Percentiles rank a stretch among this genome's conserved stretches.
Conservation (phyloP, 768 basidiomycete genomes). For the Serendipita sp. region DNA sequence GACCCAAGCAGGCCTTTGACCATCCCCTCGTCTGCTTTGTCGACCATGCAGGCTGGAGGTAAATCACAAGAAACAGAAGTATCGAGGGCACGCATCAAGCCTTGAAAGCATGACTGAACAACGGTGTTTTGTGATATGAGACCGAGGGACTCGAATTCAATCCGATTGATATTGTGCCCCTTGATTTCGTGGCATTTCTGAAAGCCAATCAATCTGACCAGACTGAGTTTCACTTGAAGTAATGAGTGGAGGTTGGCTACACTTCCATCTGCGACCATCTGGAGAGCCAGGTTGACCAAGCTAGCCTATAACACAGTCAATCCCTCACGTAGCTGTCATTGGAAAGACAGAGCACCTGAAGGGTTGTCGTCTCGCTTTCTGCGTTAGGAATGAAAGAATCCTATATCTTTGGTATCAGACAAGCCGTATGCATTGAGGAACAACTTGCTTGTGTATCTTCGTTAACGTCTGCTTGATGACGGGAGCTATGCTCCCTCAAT, state of each 20-base stretch:
- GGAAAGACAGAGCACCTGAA: conserved; percentile 27
- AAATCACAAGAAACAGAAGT: conserved; percentile 34
- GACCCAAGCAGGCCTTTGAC: conserved; percentile 39
- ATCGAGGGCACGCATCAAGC: conserved; percentile 44
- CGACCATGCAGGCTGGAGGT: conserved; percentile 30
- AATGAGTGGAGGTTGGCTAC: conserved; percentile 33
- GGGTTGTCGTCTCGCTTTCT: neutral
- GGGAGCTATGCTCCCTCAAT: conserved; percentile 34
- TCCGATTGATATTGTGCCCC: conserved; percentile 27
- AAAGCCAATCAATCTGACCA: conserved; percentile 40
- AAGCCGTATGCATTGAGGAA: too few species aligned
- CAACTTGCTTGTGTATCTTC: too few species aligned
- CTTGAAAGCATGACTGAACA: conserved; percentile 35
- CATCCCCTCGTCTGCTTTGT: conserved; percentile 28
- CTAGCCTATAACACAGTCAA: conserved; percentile 27
- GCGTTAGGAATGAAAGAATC: conserved; percentile 15
- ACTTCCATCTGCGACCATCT: conserved; percentile 52
- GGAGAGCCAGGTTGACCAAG: conserved; percentile 39
- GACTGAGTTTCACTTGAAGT: conserved; percentile 40
- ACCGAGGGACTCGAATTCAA: conserved; percentile 36
- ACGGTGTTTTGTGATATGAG: conserved; percentile 28
- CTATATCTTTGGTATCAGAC: conserved; percentile 21
- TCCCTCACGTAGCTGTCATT: conserved; percentile 25
- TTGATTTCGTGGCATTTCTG: neutral
- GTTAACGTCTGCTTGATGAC: too few species aligned